phyloP scores from a whole-genome alignment of 768 basidiomycete genomes.

The Galerina sulciceps region DNA sequence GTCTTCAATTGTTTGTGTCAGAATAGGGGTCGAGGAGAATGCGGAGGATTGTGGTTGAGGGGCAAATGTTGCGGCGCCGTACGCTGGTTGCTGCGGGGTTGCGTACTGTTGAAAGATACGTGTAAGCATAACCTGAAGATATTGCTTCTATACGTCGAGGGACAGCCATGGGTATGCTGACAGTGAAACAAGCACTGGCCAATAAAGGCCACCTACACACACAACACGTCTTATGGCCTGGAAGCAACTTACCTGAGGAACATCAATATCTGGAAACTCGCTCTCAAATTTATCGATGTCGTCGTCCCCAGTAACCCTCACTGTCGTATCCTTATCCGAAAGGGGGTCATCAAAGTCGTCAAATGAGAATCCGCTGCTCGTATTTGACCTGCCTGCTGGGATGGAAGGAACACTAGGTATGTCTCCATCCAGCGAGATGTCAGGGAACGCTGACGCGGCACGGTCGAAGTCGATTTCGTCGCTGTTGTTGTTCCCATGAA shows the following conservation, averaged over 20 bases:
- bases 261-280: slow-evolving; percentile 82
- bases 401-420: slow-evolving; percentile 44
- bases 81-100: slow-evolving; percentile 41
- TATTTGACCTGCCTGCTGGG: slow-evolving; percentile 25
- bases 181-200: neutral
- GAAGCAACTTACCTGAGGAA: slow-evolving; percentile 37
- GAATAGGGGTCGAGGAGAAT: slow-evolving; percentile 73
- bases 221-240: neutral
- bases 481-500: slow-evolving; percentile 22
- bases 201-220: neutral
- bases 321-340: slow-evolving; percentile 45
- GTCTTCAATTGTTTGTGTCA: slow-evolving; percentile 73
- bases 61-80: slow-evolving; percentile 61
- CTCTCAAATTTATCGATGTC: slow-evolving; percentile 86
- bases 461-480: slow-evolving; percentile 82
- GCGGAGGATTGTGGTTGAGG: slow-evolving; percentile 78
- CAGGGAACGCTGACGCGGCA: slow-evolving; percentile 84
- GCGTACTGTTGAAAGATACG: slow-evolving; percentile 33
- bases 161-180: neutral
- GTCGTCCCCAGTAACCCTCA: slow-evolving; percentile 85
- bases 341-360: slow-evolving; percentile 64
- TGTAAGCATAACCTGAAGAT: slow-evolving; percentile 3
- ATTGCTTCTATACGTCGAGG: neutral
- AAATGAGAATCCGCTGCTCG: slow-evolving; percentile 60
- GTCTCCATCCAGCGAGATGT: slow-evolving; percentile 79